These are phyloP conservation scores for Kuraishia capsulata DNA, from an alignment of 805 yeast species.

Conservation along the genomic window DNA sequence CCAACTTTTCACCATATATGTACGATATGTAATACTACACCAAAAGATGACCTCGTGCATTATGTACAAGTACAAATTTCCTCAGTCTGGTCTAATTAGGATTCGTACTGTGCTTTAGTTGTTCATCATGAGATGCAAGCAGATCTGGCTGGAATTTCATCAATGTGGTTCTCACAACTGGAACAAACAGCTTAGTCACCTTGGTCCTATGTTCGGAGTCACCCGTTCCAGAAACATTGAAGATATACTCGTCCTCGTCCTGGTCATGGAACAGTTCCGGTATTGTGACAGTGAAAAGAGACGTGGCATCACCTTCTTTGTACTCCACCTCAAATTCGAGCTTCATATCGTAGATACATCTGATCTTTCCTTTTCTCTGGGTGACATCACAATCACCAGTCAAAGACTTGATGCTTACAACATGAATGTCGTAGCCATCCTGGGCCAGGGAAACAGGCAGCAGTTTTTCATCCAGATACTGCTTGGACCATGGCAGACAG, in stretches of 20 bases:
- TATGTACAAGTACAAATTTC: no score
- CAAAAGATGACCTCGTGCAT: no score
- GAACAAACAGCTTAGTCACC: constrained; percentile 41
- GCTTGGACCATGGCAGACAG: constrained; percentile 85
- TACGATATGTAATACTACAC: no score
- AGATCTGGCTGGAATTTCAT: constrained; percentile 55
- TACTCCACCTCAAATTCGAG: constrained; percentile 34
- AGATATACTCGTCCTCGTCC: constrained; percentile 52
- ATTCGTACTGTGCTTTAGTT: constrained; percentile 45
- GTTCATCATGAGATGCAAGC: constrained; percentile 50
- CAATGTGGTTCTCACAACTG: constrained; percentile 38
- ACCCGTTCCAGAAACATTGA: constrained; percentile 31
- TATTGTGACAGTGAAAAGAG: constrained; percentile 36
- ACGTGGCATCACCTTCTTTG: constrained; percentile 15
- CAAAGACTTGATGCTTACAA: constrained; percentile 29
- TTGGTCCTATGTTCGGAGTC: constrained; percentile 25
- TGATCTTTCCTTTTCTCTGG: constrained; percentile 74
- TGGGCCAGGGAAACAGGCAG: constrained; percentile 33
- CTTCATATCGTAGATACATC: constrained; percentile 63
- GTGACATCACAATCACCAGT: constrained; percentile 78
- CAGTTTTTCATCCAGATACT: constrained; percentile 59
- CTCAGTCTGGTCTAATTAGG: no score
- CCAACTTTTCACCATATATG: no score
- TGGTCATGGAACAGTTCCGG: constrained; percentile 77
- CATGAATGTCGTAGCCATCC: constrained; percentile 22